Percentiles rank a stretch among this genome's conserved stretches.
phyloP scores from a whole-genome alignment of 169 alveolate species.

The Cryptosporidium meleagridis region DNA sequence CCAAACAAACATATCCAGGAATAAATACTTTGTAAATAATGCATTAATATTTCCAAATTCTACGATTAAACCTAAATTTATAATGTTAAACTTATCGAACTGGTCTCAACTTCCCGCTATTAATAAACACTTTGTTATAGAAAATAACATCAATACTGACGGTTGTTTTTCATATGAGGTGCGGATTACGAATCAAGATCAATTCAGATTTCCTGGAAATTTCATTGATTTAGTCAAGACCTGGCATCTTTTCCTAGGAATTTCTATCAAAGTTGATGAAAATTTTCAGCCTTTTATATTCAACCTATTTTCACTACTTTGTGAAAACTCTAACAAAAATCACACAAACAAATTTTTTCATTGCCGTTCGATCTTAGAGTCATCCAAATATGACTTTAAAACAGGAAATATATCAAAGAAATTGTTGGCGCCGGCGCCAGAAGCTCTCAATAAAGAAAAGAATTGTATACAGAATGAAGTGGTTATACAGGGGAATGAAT shows the following conservation, averaged over 20 bases:
- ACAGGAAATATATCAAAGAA: not conserved
- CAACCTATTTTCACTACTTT: not conserved
- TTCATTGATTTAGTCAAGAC: not conserved
- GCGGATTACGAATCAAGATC: not conserved
- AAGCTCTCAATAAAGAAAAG: not conserved
- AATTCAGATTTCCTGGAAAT: not conserved
- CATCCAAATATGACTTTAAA: not conserved
- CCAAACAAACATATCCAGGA: not conserved
- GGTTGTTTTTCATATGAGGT: constrained; percentile 3
- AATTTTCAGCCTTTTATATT: not conserved
- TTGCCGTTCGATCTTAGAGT: not conserved
- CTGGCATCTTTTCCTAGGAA: not conserved
- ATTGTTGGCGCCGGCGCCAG: not conserved
- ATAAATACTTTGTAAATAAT: not conserved
- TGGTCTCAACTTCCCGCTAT: not conserved
- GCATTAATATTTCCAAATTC: not conserved
- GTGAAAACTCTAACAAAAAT: not conserved
- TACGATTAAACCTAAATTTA: not conserved
- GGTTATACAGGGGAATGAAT: not conserved
- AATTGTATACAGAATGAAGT: not conserved
- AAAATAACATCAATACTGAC: not conserved
- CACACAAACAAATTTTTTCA: not conserved
- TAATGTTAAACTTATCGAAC: not conserved
- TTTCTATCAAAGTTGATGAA: not conserved
- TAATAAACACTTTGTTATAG: not conserved